Conservation (phyloP, 78 protist genomes). For the Carpediemonas membranifera region DNA sequence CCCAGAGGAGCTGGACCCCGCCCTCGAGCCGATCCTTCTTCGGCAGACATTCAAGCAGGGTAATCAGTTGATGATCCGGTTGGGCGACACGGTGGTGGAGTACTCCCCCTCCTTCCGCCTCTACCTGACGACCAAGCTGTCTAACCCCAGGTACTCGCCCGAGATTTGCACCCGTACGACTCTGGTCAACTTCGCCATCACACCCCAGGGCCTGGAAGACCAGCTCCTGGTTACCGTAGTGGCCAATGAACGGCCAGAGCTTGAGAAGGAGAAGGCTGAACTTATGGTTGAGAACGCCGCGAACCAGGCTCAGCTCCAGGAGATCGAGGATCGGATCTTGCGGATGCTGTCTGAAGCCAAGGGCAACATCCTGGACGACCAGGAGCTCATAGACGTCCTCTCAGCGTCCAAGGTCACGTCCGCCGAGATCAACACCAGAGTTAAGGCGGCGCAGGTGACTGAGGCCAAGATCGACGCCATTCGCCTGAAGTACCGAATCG, state of each 20-base stretch:
- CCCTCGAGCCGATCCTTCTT: conserved; percentile 54
- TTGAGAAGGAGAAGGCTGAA: conserved; percentile 24
- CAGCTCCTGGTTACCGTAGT: conserved; percentile 46
- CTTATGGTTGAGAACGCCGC: conserved; percentile 18
- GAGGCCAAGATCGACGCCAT: background rate
- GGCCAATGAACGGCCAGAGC: conserved; percentile 44
- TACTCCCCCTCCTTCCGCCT: conserved; percentile 18
- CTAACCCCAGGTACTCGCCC: conserved; percentile 52
- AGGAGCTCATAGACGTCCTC: background rate
- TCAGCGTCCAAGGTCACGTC: background rate
- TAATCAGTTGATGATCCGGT: conserved; percentile 16
- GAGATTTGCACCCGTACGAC: conserved; percentile 22
- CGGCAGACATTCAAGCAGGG: conserved; percentile 28
- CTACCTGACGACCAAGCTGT: conserved; percentile 38
- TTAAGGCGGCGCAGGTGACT: background rate
- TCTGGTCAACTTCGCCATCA: conserved; percentile 51
- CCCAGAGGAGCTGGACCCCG: conserved; percentile 13
- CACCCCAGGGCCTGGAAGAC: conserved; percentile 48
- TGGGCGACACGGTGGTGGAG: conserved; percentile 45
- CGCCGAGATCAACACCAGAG: background rate
- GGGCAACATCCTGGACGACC: conserved; percentile 4
- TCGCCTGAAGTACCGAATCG: conserved; percentile 32
- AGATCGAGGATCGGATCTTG: conserved; percentile 37
- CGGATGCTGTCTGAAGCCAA: conserved; percentile 10
- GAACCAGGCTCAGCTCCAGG: conserved; percentile 24